Evolutionary conservation across 495 filamentous ascomycete species (phyloP).

Genomic region (Sphaerosporella brunnea): DNA sequence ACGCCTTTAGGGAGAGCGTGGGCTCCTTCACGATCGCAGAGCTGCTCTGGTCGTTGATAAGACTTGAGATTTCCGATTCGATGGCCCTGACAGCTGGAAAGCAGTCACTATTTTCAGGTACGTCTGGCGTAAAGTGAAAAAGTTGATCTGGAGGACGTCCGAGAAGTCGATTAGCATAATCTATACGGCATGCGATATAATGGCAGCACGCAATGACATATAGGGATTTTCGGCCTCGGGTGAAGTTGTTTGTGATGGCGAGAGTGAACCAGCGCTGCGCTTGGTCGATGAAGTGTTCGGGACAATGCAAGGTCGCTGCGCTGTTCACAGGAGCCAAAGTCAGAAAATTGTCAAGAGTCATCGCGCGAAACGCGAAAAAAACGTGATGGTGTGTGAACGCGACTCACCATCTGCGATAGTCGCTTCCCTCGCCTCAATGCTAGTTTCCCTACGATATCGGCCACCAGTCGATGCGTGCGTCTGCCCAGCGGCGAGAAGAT

Average conservation of each 20-base stretch:
- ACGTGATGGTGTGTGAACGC: no score
- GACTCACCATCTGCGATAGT: slow-evolving; percentile 48
- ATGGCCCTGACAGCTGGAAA: slow-evolving; percentile 37
- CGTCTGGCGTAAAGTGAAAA: slow-evolving; percentile 71
- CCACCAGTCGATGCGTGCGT: slow-evolving; percentile 43
- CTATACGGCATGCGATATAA: slow-evolving; percentile 64
- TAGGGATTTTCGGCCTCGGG: slow-evolving; percentile 68
- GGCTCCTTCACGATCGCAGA: slow-evolving; percentile 15
- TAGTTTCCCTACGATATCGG: slow-evolving; percentile 37
- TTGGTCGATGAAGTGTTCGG: slow-evolving; percentile 20
- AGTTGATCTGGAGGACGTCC: slow-evolving; percentile 62
- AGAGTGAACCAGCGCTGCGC: slow-evolving; percentile 46
- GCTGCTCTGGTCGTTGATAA: slow-evolving; percentile 15
- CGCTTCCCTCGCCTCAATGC: slow-evolving; percentile 48
- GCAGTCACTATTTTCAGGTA: slow-evolving; percentile 45
- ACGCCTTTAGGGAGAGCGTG: slow-evolving; percentile 4
- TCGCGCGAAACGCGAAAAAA: no score
- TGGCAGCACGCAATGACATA: slow-evolving; percentile 72
- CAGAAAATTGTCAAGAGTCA: no score
- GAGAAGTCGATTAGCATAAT: slow-evolving; percentile 90
- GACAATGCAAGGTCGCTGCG: slow-evolving; percentile 30
- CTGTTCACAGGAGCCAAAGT: no score
- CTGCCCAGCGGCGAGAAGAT: slow-evolving; percentile 67
- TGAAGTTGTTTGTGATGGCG: slow-evolving; percentile 59
- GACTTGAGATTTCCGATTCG: slow-evolving; percentile 17